Evolutionary conservation across 495 filamentous ascomycete genomes (phyloP).

Genomic region (Aspergillus taichungensis): DNA sequence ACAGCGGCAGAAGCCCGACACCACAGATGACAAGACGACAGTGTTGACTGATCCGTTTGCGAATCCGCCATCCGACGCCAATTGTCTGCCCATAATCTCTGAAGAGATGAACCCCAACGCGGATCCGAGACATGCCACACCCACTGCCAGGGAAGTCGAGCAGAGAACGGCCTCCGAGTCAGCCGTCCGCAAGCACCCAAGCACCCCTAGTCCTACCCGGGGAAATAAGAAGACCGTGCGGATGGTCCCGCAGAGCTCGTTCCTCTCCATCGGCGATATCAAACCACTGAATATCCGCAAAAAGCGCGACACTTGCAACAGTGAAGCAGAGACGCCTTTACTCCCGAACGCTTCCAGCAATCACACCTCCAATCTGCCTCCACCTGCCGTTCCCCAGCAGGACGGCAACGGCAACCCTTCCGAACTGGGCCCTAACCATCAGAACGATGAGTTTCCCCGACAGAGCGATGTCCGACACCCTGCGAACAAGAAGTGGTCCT

Average conservation of each 20-base stretch:
- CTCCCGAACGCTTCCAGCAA: too few species aligned
- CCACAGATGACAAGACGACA: constrained; percentile 24
- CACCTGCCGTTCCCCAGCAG: constrained; percentile 13
- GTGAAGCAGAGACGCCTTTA: background rate
- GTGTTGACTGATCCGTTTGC: constrained; percentile 49
- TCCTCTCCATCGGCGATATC: constrained; percentile 29
- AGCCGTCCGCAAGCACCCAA: background rate
- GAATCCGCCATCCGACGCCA: constrained; percentile 23
- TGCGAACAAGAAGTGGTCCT: constrained; percentile 50
- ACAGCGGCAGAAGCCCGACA: constrained; percentile 9
- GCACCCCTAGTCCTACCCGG: constrained; percentile 1
- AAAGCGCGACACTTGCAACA: constrained; percentile 16
- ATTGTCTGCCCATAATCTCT: constrained; percentile 43
- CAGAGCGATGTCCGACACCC: constrained; percentile 13
- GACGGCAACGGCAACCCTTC: constrained; percentile 5
- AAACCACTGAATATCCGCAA: constrained; percentile 50
- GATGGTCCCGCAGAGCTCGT: constrained; percentile 36
- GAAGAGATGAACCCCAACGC: constrained; percentile 28
- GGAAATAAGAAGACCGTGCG: constrained; percentile 35
- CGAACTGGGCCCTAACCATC: constrained; percentile 24
- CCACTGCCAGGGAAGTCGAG: background rate
- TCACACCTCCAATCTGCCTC: background rate
- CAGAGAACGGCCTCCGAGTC: background rate
- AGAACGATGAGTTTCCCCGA: constrained; percentile 21
- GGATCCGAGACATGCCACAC: background rate